Conservation (phyloP, 2,329 filamentous ascomycete species). For the Xylariaceae sp. region DNA sequence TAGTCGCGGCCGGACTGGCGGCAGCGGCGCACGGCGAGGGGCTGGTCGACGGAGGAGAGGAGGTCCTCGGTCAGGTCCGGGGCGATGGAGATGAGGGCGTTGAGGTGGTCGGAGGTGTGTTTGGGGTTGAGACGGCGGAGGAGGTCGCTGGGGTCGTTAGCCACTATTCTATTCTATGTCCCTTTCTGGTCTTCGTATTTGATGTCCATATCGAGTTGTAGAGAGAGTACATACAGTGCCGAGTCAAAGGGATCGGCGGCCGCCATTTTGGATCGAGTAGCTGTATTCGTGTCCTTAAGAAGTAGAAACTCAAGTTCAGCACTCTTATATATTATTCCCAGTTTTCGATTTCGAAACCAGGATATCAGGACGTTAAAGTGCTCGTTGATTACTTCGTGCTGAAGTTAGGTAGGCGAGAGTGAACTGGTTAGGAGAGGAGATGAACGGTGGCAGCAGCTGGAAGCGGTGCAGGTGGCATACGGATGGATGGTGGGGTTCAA, state of each 20-base stretch:
- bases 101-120: slow-evolving; percentile 81
- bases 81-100: slow-evolving; percentile 79
- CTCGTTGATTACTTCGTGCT: not conserved
- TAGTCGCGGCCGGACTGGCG: slow-evolving; percentile 88
- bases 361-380: not conserved
- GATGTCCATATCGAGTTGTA: too few relatives aligned
- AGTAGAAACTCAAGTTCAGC: not conserved
- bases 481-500: not conserved
- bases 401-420: not conserved
- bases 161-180: too few relatives aligned
- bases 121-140: slow-evolving; percentile 96
- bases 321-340: not conserved
- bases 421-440: not conserved
- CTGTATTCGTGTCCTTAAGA: not conserved
- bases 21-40: slow-evolving; percentile 80
- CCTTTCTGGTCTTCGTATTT: too few relatives aligned
- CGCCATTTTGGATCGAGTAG: slow-evolving; percentile 36
- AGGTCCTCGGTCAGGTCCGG: slow-evolving; percentile 95
- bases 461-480: too few relatives aligned
- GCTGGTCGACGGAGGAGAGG: slow-evolving; percentile 94
- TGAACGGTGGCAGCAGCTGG: too few relatives aligned
- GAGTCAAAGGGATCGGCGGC: slow-evolving; percentile 66
- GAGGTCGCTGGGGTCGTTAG: slow-evolving; percentile 66
- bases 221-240: slow-evolving; percentile 57
- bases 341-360: not conserved